Percentiles rank a stretch among this genome's conserved stretches.
These are phyloP conservation scores for Tetrahymena borealis DNA, from an alignment of 73 alveolate genomes.

Conservation along the genomic window DNA sequence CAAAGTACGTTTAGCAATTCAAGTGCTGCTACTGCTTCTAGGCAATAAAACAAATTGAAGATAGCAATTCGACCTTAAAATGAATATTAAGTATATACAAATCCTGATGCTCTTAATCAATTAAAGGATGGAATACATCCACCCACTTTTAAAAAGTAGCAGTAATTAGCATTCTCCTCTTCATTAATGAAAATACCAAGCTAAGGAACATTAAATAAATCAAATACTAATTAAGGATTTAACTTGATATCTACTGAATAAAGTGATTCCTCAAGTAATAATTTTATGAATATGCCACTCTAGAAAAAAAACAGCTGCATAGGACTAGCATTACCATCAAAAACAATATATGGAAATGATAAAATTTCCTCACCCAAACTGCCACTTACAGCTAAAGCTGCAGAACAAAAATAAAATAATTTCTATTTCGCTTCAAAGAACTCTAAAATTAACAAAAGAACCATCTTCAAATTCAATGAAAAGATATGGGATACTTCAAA, in stretches of 20 bases:
- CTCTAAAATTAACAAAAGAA: background rate
- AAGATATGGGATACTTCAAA: background rate
- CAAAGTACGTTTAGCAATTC: background rate
- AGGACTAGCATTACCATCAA: background rate
- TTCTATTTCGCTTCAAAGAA: background rate
- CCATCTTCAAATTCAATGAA: background rate
- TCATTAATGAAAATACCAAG: background rate
- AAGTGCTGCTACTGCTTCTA: too few relatives aligned
- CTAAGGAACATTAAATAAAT: background rate
- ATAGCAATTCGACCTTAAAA: background rate
- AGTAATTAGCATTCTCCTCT: background rate
- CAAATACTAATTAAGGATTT: background rate
- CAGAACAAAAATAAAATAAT: background rate
- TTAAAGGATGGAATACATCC: background rate
- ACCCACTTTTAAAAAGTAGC: background rate
- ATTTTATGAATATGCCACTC: background rate
- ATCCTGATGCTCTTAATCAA: background rate
- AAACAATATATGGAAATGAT: background rate
- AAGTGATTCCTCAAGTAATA: too few relatives aligned
- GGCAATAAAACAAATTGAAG: background rate
- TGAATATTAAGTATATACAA: background rate
- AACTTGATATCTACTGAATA: too few relatives aligned
- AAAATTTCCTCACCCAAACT: background rate
- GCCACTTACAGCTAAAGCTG: background rate
- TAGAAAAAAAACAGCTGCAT: background rate